Base-by-base conservation (phyloP, 257 asterid species). In the Nemophila menziesii region DNA sequence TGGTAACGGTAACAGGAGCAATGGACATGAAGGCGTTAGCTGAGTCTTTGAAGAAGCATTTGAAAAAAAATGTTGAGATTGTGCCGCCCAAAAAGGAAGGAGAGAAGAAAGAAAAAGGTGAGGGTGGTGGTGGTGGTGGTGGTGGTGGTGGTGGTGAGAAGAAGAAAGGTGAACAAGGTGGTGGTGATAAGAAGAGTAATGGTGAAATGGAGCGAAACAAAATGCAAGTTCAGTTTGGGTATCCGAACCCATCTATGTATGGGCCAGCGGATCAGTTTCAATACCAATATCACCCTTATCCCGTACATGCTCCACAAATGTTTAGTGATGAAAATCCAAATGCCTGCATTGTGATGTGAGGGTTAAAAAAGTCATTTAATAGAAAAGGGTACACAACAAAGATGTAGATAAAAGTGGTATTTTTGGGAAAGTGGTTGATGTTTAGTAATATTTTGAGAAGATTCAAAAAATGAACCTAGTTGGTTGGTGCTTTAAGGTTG, bases 11-110 rank as follows among this genome's bases (percentile, higher is more conserved):
- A 40, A 83, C 69, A 12, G 97, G 97, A 21, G 62, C 95, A 22
- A 70, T 87, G 52, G 97, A 83, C 65, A 71, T 77, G 82, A 75
- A 73, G 54, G 86, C 73, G 3, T 41, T 87, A 54, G 87, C 67
- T 4, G 81, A 63, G 43, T 21, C 33, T 44, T 57, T 87, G 21
- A 76, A 75, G 74, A 83, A 71, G 66, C 80, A 63, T 44, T 33
- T 78, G 39, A 83, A 78, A 60, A 73, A 56, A 51, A 67, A 70
- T 3, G 92, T 83, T 1, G 72, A 67, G 13, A 65, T 77, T 3
- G 57, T 78, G n/a, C 92, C 84, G 4, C 69, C 74, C 0, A 79
- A 74, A 70, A 78, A 71, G 59, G 92, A 81, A 20, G 72, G 29
- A 11, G 72, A 76, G 54, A 63, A 79, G 64, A 74, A 82, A 18